Conservation (phyloP, 352 stramenopile genomes). For the Phytophthora sp. region DNA sequence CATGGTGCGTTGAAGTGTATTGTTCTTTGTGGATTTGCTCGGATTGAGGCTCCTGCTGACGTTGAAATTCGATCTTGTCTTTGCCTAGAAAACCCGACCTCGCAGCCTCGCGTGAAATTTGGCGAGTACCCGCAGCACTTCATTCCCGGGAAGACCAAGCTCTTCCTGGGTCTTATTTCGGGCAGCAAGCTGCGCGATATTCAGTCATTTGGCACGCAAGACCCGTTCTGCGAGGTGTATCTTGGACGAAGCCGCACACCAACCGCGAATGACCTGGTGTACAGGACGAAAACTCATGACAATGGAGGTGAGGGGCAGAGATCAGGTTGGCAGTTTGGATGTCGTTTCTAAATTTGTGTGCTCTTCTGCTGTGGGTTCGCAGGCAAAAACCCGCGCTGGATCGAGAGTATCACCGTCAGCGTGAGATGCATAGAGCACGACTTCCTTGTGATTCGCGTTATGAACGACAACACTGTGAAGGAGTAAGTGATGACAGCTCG, state of each 20-base stretch:
- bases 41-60: constrained; percentile 4
- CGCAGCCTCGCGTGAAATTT: constrained; percentile 63
- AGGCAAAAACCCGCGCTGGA: constrained; percentile 83
- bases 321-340: no score
- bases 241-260: constrained; percentile 56
- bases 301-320: constrained; percentile 73
- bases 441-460: constrained; percentile 78
- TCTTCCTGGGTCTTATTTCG: constrained; percentile 69
- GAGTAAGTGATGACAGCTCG: constrained; percentile 48
- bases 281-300: constrained; percentile 75
- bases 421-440: constrained; percentile 85
- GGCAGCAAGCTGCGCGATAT: constrained; percentile 79
- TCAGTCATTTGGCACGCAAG: constrained; percentile 79
- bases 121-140: constrained; percentile 81
- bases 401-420: constrained; percentile 62
- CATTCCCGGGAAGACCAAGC: constrained; percentile 73
- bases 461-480: constrained; percentile 83
- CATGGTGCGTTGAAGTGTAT: constrained; percentile 48
- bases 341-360: not conserved
- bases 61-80: not conserved
- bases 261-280: constrained; percentile 59
- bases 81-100: constrained; percentile 70
- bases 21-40: not conserved
- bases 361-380: constrained; percentile 1
- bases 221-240: constrained; percentile 78